Base-by-base conservation (phyloP, 2,329 filamentous ascomycete genomes). In the Pleoardoris graminearum region DNA sequence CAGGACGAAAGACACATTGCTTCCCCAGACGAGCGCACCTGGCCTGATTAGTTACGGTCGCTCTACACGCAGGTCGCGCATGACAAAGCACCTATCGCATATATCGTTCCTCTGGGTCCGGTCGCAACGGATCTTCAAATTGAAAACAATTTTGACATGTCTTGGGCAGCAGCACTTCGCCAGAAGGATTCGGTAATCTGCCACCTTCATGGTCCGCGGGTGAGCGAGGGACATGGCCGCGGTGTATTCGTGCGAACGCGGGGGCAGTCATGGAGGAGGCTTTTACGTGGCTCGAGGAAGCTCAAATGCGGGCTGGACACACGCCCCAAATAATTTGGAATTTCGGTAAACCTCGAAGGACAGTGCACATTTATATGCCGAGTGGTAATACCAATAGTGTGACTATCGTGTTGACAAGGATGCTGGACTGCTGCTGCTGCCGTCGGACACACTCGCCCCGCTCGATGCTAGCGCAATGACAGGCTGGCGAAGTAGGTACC, bases 11-110 rank as follows among this genome's bases (percentile, higher is more conserved):
- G 2, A 69, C 54, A 50, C 73, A 76, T 41, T 70, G 61, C 50
- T 74, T 73, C 17, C 66, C 62, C 22, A 75, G 57, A 16, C 74
- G 70, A 25, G 59, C 59, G 39, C 73, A 76, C 52, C 73, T 74
- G 32, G 6, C 19, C n/a, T 6, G 19, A 12, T 51, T 17, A 56
- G 36, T 36, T 23, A 23, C 16, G 11, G n/a, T n/a, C 29, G 19
- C 12, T 22, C 14, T 50, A n/a, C 16, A 25, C 11, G 7, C 14
- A 25, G 14, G 35, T 27, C n/a, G 14, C 32, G 22, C 36, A 29
- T 4, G 29, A 16, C 16, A 23, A 17, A 16, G 37, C 44, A 66
- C 59, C 65, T 53, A 50, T 71, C 67, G 58, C 68, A 71, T 12
- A 63, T 65, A 29, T 66, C 60, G 22, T 51, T 51, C 17, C 61